A percentile compares a stretch with the other conserved stretches of the same genome.
phyloP scores from a whole-genome alignment of 306 rosid species.

The Luffa acutangula region DNA sequence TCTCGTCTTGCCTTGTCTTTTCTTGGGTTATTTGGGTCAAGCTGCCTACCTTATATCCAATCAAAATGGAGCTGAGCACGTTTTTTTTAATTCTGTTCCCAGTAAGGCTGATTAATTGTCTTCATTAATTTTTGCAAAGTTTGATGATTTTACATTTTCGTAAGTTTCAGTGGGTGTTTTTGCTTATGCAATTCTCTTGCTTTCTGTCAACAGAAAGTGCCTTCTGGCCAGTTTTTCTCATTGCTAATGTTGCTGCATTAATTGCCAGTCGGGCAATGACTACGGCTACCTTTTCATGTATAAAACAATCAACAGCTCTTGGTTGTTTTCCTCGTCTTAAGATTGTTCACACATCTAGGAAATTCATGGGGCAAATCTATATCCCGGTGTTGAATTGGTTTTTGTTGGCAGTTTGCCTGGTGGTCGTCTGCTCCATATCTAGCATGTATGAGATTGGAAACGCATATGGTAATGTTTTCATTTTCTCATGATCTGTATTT shows the following conservation, averaged over 20 bases:
- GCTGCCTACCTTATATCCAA: constrained; percentile 88
- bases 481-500: constrained; percentile 6
- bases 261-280: constrained; percentile 98
- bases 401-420: constrained; percentile 67
- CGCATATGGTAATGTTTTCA: constrained; percentile 64
- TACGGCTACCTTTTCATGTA: constrained; percentile 95
- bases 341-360: constrained; percentile 85
- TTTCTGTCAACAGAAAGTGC: constrained; percentile 43
- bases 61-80: constrained; percentile 44
- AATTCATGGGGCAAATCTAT: constrained; percentile 98
- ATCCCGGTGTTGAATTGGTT: constrained; percentile 95
- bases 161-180: not conserved
- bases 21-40: constrained; percentile 98
- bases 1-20: constrained; percentile 88
- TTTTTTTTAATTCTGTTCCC: constrained; percentile 76
- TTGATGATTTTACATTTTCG: not conserved
- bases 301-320: constrained; percentile 93
- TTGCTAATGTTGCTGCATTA: constrained; percentile 83
- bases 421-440: constrained; percentile 66
- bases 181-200: not conserved
- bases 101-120: constrained; percentile 32
- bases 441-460: constrained; percentile 91
- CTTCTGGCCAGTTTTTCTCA: constrained; percentile 70
- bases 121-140: not conserved
- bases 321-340: constrained; percentile 99